Base-by-base conservation (phyloP, 176 grass and related monocot species). In the Zea luxurians region DNA sequence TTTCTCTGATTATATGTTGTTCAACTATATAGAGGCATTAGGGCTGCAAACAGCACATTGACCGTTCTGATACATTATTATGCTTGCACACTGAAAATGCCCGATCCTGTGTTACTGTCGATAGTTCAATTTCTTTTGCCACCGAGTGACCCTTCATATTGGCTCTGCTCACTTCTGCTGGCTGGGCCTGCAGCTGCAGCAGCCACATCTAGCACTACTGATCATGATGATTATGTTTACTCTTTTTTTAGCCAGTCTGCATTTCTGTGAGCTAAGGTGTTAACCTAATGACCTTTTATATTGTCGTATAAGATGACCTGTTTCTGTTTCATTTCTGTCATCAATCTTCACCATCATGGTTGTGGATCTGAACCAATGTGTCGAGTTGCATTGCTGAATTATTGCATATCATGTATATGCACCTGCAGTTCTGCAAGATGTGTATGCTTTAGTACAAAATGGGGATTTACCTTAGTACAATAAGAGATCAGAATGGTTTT, bases 261-360 rank as follows among this genome's bases (percentile, higher is more conserved):
- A 35, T 12, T 4, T 60, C 1, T 2, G 10, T 77, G 73, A 55
- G n/a, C 4, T 61, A n/a, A 52, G 17, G 38, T 70, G 17, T 35
- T 49, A 38, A 37, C 36, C 13, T 70, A 18, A n/a, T 61, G 46
- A 18, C 44, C 44, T 49, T 77, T 40, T 62, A 77, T 54, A 84
- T 61, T 3, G 10, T 61, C 55, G 27, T 34, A 21, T 69, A 13
- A 37, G 8, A 67, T 68, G 81, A 41, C 37, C 2, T 76, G 52
- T 68, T 76, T 44, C 11, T 37, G 17, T 61, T 13, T 17, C 9
- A 20, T 83, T 42, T 67, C 37, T 83, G 6, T 75, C 54, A 60
- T 7, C 72, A 75, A 61, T 20, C 2, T 60, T 61, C n/a, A 76
- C 35, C 11, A 16, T 60, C 50, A 49, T 35, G 8, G 8, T 75